phyloP scores from a whole-genome alignment of 805 yeast genomes.

The Alloascoidea hylecoeti region DNA sequence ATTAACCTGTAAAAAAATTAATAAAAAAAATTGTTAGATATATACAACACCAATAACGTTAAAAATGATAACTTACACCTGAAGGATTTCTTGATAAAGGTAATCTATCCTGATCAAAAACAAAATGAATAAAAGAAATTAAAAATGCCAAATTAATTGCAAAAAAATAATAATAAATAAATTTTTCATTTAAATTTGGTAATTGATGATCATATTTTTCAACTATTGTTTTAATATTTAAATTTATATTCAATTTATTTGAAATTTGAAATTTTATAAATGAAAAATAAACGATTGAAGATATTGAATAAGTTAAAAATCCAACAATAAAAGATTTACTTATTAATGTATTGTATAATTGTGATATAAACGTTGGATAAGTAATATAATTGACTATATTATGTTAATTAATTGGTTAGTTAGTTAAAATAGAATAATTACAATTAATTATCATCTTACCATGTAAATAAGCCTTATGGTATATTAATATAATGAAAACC shows the following conservation, averaged over 20 bases:
- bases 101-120: constrained; percentile 1
- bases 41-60: too few relatives aligned
- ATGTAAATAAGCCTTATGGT: constrained; percentile 11
- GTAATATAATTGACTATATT: neutral
- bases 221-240: neutral
- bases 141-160: neutral
- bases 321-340: neutral
- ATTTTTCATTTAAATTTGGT: neutral
- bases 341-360: neutral
- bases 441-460: constrained; percentile 5
- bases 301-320: neutral
- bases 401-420: too few relatives aligned
- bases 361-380: neutral
- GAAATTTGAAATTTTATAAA: neutral
- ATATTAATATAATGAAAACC: constrained; percentile 7
- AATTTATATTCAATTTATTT: too few relatives aligned
- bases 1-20: neutral
- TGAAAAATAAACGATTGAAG: neutral
- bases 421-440: neutral
- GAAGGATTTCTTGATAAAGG: neutral
- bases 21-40: neutral
- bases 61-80: neutral
- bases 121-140: neutral
- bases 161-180: neutral
- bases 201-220: neutral